phyloP scores from a whole-genome alignment of 352 stramenopile genomes.

The Globisporangium orthogonon region DNA sequence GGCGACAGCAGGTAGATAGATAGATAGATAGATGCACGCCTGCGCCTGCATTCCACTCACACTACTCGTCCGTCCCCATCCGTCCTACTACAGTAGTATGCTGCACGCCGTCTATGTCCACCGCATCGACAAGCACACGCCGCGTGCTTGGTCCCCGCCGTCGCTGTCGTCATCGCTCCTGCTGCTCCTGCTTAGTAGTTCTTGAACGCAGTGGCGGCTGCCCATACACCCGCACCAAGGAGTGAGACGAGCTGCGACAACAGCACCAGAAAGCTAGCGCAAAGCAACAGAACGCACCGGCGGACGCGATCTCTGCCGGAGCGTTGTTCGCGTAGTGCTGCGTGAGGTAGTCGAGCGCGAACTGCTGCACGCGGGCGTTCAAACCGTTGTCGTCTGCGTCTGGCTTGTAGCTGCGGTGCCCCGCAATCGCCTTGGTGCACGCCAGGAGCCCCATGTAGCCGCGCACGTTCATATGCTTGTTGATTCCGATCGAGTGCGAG shows the following conservation, averaged over 20 bases:
- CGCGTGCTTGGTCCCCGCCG: too few species aligned
- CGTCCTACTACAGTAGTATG: too few species aligned
- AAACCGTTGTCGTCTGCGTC: slow-evolving; percentile 47
- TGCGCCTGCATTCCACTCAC: background rate
- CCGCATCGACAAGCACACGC: too few species aligned
- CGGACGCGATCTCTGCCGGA: slow-evolving; percentile 32
- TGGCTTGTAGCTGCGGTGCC: slow-evolving; percentile 31
- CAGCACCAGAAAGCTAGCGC: background rate
- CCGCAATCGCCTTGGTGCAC: slow-evolving; percentile 50
- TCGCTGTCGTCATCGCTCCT: background rate
- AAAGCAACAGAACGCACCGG: slow-evolving; percentile 18
- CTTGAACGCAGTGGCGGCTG: slow-evolving; percentile 26
- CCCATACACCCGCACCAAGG: background rate
- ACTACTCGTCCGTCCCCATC: too few species aligned
- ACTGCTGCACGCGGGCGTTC: slow-evolving; percentile 51
- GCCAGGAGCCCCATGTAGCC: slow-evolving; percentile 39
- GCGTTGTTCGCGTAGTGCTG: slow-evolving; percentile 31
- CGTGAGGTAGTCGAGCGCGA: slow-evolving; percentile 33
- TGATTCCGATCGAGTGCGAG: slow-evolving; percentile 57
- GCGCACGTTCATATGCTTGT: slow-evolving; percentile 55
- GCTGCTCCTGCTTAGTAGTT: slow-evolving; percentile 13
- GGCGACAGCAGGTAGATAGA: background rate
- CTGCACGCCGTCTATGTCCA: too few species aligned
- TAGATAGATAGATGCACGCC: background rate
- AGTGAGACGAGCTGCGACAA: background rate